These are phyloP conservation scores for Lactarius sanguifluus DNA, from an alignment of 768 basidiomycete genomes.

Conservation along the genomic window DNA sequence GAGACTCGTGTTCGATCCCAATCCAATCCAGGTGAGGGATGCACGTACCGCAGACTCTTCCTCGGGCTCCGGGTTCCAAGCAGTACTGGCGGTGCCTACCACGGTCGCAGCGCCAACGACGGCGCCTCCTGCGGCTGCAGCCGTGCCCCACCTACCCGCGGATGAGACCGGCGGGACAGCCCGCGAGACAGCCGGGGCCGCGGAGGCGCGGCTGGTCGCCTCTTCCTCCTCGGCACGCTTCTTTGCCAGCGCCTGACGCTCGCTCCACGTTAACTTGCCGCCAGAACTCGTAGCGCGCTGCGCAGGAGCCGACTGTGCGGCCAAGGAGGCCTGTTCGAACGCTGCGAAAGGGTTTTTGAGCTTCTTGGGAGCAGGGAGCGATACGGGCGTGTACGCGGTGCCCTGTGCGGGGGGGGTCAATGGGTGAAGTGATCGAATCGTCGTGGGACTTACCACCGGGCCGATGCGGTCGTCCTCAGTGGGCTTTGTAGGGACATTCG, in stretches of 20 bases:
- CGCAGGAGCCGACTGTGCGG: conserved; percentile 35
- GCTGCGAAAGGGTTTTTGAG: conserved; percentile 78
- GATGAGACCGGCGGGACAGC: conserved; percentile 20
- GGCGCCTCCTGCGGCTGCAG: conserved; percentile 39
- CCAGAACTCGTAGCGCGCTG: conserved; percentile 37
- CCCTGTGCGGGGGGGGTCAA: conserved; percentile 42
- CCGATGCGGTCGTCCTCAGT: conserved; percentile 79
- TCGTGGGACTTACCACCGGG: conserved; percentile 48
- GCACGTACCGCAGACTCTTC: conserved; percentile 20
- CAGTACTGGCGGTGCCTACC: not conserved
- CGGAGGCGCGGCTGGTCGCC: conserved; percentile 50
- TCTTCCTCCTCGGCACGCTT: conserved; percentile 82
- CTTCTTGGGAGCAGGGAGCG: conserved; percentile 80
- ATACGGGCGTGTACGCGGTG: conserved; percentile 86
- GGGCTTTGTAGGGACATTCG: conserved; percentile 62
- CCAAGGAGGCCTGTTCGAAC: conserved; percentile 28
- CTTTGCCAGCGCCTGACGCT: conserved; percentile 90
- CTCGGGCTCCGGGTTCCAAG: conserved; percentile 17
- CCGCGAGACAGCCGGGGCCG: conserved; percentile 25
- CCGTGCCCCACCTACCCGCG: conserved; percentile 34
- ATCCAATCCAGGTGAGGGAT: not conserved
- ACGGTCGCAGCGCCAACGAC: conserved; percentile 5
- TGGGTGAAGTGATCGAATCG: too few relatives aligned
- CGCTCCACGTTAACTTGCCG: conserved; percentile 92
- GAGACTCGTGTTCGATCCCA: not conserved